phyloP scores from a whole-genome alignment of 2,329 filamentous ascomycete species.

The Aspergillus novofumigatus region DNA sequence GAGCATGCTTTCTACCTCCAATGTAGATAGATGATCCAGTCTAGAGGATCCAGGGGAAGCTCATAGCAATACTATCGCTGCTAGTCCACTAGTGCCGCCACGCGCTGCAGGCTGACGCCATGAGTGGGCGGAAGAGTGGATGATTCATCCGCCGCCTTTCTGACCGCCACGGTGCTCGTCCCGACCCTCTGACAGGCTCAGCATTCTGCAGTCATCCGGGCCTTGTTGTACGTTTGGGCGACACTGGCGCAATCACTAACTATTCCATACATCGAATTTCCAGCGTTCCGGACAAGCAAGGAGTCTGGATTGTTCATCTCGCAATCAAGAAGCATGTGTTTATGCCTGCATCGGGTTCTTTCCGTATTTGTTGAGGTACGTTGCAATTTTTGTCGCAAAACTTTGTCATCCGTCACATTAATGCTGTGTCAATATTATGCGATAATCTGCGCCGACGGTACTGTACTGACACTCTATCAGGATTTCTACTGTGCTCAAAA shows the following conservation, averaged over 20 bases:
- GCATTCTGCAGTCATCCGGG: not conserved
- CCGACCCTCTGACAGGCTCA: slow-evolving; percentile 13
- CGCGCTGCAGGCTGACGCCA: slow-evolving; percentile 11
- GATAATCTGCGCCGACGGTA: not conserved
- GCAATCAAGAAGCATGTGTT: not conserved
- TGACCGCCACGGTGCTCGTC: slow-evolving; percentile 15
- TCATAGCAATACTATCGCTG: not conserved
- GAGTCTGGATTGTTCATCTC: not conserved
- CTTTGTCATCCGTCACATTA: not conserved
- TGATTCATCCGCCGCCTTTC: slow-evolving; percentile 10
- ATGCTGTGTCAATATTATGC: not conserved
- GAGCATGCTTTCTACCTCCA: not conserved
- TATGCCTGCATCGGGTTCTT: not conserved
- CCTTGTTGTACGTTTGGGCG: not conserved
- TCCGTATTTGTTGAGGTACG: not conserved
- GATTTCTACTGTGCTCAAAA: not conserved
- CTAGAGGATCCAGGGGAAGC: not conserved
- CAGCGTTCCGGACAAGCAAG: not conserved
- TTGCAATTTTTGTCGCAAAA: not conserved
- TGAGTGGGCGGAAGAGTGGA: slow-evolving; percentile 13
- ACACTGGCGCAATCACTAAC: no score
- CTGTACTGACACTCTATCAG: not conserved
- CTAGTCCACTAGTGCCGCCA: slow-evolving; percentile 5
- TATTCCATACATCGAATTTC: not conserved
- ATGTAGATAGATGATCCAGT: not conserved